These are phyloP conservation scores for Cryptococcus wingfieldii DNA, from an alignment of 1,284 basidiomycete genomes.

Conservation along the genomic window DNA sequence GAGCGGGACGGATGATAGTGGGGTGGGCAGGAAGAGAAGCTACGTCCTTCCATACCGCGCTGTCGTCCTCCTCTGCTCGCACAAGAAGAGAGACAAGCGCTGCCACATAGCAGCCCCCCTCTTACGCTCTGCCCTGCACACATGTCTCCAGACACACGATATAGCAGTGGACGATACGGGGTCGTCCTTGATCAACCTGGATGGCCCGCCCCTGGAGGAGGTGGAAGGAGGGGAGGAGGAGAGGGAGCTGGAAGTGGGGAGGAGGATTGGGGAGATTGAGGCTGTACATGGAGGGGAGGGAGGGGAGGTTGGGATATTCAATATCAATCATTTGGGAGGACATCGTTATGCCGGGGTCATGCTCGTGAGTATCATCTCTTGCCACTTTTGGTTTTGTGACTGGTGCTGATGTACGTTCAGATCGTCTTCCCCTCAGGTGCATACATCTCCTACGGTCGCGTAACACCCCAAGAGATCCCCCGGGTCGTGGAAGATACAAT, in stretches of 20 bases:
- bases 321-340: slow-evolving; percentile 82
- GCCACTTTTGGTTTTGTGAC: neutral
- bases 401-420: slow-evolving; percentile 46
- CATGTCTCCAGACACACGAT: slow-evolving; percentile 37
- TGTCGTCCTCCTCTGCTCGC: slow-evolving; percentile 79
- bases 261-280: slow-evolving; percentile 51
- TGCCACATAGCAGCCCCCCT: slow-evolving; percentile 81
- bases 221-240: slow-evolving; percentile 56
- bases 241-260: slow-evolving; percentile 51
- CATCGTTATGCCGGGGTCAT: slow-evolving; percentile 90
- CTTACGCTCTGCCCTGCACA: slow-evolving; percentile 56
- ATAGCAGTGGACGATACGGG: slow-evolving; percentile 46
- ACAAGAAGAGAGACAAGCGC: slow-evolving; percentile 83
- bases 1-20: slow-evolving; percentile 36
- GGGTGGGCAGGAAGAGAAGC: slow-evolving; percentile 52
- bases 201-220: slow-evolving; percentile 54
- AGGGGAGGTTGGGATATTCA: slow-evolving; percentile 66
- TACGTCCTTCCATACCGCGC: slow-evolving; percentile 63
- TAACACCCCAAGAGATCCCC: slow-evolving; percentile 80
- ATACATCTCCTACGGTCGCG: slow-evolving; percentile 88
- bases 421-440: slow-evolving; percentile 80
- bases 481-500: slow-evolving; percentile 83
- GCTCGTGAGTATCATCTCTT: slow-evolving; percentile 57
- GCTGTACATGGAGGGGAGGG: slow-evolving; percentile 51
- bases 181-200: slow-evolving; percentile 55